phyloP scores from a whole-genome alignment of 257 asterid genomes.

The Salvia hispanica region DNA sequence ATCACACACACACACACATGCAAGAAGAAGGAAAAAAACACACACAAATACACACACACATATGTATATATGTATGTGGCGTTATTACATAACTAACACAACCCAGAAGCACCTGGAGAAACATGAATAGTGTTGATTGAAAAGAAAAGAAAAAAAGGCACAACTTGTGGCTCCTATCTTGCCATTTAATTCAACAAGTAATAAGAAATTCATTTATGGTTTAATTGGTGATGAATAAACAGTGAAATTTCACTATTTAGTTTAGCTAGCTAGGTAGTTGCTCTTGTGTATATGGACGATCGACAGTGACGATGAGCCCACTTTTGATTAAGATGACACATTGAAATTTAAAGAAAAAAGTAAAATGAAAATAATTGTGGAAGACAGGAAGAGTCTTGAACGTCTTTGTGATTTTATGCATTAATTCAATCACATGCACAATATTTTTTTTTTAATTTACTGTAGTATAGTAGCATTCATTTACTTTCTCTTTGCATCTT shows the following conservation, averaged over 20 bases:
- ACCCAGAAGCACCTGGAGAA: conserved; percentile 26
- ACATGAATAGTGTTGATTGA: neutral
- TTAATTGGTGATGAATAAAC: neutral
- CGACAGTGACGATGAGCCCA: conserved; percentile 4
- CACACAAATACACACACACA: too few relatives aligned
- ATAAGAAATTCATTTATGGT: neutral
- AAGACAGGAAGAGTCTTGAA: conserved; percentile 20
- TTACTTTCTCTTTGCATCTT: too few relatives aligned
- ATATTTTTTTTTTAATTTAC: too few relatives aligned
- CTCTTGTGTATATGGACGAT: neutral
- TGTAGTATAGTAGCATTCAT: too few relatives aligned
- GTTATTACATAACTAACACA: neutral
- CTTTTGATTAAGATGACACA: conserved; percentile 22
- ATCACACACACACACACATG: conserved; percentile 1
- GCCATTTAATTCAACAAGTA: conserved; percentile 13
- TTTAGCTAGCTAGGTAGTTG: too few relatives aligned
- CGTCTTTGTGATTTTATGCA: neutral
- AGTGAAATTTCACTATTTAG: too few relatives aligned
- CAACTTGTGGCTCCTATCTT: conserved; percentile 14
- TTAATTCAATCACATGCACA: neutral
- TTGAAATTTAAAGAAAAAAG: neutral
- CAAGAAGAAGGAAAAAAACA: too few relatives aligned
- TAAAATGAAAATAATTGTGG: conserved; percentile 3
- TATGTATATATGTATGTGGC: neutral
- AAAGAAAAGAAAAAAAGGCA: neutral